phyloP scores from a whole-genome alignment of 768 basidiomycete genomes.

The Mycena rosella region DNA sequence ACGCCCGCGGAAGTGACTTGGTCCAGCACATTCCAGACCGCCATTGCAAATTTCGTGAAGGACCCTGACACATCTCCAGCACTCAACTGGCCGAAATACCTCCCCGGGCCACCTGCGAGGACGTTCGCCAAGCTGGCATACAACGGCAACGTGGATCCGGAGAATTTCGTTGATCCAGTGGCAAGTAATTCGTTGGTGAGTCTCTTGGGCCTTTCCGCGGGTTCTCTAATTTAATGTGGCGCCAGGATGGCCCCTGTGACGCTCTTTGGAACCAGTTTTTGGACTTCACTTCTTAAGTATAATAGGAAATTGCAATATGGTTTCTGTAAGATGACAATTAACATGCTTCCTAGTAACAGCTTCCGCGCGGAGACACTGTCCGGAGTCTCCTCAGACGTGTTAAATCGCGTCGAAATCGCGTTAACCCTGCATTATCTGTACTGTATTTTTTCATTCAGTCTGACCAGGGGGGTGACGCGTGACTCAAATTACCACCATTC shows the following conservation, averaged over 20 bases:
- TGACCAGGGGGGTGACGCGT: too few species aligned
- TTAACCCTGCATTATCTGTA: too few species aligned
- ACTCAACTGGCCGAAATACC: constrained; percentile 34
- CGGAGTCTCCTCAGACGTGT: too few species aligned
- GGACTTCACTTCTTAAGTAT: constrained; percentile 14
- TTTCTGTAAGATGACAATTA: too few species aligned
- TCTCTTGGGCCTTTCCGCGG: too few species aligned
- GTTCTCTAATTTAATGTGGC: background rate
- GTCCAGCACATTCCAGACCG: constrained; percentile 40
- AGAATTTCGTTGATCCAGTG: constrained; percentile 34
- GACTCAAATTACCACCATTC: too few species aligned
- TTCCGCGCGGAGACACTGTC: too few species aligned
- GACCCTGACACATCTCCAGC: constrained; percentile 36
- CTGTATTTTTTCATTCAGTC: too few species aligned
- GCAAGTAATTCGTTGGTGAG: constrained; percentile 22
- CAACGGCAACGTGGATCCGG: constrained; percentile 37
- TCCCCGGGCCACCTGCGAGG: constrained; percentile 18
- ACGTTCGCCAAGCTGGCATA: constrained; percentile 39
- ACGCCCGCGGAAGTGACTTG: constrained; percentile 38
- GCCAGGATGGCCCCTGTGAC: constrained; percentile 19
- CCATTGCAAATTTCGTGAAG: constrained; percentile 40
- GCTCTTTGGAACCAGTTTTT: constrained; percentile 22
- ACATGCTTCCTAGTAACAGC: too few species aligned
- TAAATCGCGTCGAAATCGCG: too few species aligned
- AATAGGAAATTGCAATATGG: too few species aligned